Conservation (phyloP, 2,329 filamentous ascomycete species). For the Aspergillus chevalieri region DNA sequence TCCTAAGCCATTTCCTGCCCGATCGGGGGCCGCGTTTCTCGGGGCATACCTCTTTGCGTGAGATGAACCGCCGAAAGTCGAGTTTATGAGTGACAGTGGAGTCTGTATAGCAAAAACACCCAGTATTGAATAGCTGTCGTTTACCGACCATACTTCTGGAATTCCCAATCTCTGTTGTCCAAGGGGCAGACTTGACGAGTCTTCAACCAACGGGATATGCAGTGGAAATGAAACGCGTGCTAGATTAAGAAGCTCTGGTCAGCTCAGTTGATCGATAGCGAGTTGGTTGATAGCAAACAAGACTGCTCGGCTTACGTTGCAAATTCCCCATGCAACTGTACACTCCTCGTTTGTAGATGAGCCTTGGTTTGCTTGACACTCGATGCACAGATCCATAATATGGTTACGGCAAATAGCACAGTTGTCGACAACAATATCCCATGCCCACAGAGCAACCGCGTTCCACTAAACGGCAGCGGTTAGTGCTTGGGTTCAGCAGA, state of each 20-base stretch:
- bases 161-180: constrained; percentile 98
- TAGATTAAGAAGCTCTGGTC: constrained; percentile 34
- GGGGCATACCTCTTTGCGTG: not conserved
- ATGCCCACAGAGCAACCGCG: constrained; percentile 94
- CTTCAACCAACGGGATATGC: constrained; percentile 98
- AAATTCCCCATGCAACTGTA: constrained; percentile 98
- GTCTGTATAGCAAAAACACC: not conserved
- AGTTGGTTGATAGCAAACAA: not conserved
- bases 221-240: constrained; percentile 99
- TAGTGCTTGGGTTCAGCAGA: not conserved
- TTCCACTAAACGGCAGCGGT: constrained; percentile 67
- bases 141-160: constrained; percentile 91
- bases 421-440: constrained; percentile 99
- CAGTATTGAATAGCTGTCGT: constrained; percentile 3
- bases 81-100: not conserved
- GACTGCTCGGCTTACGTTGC: constrained; percentile 65
- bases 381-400: constrained; percentile 99
- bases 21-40: not conserved
- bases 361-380: constrained; percentile 97
- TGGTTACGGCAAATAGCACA: constrained; percentile 99
- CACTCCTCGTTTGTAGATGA: constrained; percentile 97
- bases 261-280: not conserved
- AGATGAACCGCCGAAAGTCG: not conserved
- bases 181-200: constrained; percentile 97
- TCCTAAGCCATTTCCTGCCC: constrained; percentile 3